Evolutionary conservation across 2,329 filamentous ascomycete genomes (phyloP), one percentile per base, ranked within the genome.

Genomic region (Cordyceps farinosa): DNA sequence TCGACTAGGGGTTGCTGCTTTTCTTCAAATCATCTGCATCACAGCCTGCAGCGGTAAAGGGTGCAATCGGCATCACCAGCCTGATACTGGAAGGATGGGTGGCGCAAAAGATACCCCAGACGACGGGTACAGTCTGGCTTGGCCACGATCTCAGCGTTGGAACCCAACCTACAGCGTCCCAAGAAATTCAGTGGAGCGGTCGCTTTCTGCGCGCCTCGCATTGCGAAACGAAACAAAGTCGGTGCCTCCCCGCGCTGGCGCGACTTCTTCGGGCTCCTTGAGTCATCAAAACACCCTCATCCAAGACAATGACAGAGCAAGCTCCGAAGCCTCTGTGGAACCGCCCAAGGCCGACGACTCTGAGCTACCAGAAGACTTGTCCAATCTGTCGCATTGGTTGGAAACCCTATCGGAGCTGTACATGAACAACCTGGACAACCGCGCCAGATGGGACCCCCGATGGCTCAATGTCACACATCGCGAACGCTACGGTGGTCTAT

Each of bases 341-440:
- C 40, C 8, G 40, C 36, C 30, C 17, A 42, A 15, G 38, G 38
- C 10, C 34, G 1, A 59, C 5, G 50, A 56, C 0, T 45, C 29
- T 2, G 66, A 67, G 53, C 2, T 55, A 34, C 1, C 32, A 60
- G 69, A 72, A 29, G 70, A 67, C 29, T 68, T 71, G 27, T 70
- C 67, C 0, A 66, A 69, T 22, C 58, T 70, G 29, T 69, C 68
- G 11, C 70, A 71, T n/a, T 73, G 70, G 69, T 64, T 72, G 27
- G 69, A 73, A 63, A 71, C 70, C 0, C 61, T 72, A 27, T 70
- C 70, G 0, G 71, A 72, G 54, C 38, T 73, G 11, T 72, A 72
- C 45, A 73, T 72, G 71, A 72, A 73, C 38, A 67, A 70, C 3
- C 63, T 72, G 45, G 70, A 70, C 42, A 69, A 70, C 45, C 65